A percentile compares a stretch with the other conserved stretches of the same genome.
Evolutionary conservation across 2,329 filamentous ascomycete genomes (phyloP).

Genomic region (Penicillium psychrosexuale): DNA sequence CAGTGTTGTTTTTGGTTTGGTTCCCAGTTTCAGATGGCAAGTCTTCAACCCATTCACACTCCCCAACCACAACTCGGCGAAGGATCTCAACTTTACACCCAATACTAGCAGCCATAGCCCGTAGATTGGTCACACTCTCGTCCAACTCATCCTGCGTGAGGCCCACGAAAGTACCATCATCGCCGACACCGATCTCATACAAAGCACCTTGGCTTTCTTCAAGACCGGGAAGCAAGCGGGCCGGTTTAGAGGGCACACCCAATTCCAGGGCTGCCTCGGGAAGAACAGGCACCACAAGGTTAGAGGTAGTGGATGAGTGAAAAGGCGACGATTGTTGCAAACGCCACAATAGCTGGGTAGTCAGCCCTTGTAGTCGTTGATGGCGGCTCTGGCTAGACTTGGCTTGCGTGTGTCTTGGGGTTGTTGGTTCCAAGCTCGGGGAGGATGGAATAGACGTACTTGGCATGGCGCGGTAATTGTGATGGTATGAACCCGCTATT

Average conservation of each 20-base stretch:
- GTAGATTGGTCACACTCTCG: constrained; percentile 80
- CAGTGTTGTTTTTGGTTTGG: constrained; percentile 33
- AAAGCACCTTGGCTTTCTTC: constrained; percentile 91
- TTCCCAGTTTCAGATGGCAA: constrained; percentile 19
- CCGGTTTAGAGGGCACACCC: constrained; percentile 52
- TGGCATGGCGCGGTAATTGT: constrained; percentile 27
- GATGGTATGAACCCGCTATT: constrained; percentile 53
- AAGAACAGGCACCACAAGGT: constrained; percentile 70
- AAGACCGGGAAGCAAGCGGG: constrained; percentile 65
- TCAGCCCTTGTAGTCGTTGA: constrained; percentile 82
- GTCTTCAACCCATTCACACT: constrained; percentile 61
- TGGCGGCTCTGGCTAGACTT: constrained; percentile 70
- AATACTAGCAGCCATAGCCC: constrained; percentile 86
- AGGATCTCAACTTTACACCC: constrained; percentile 81
- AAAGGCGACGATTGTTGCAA: constrained; percentile 92
- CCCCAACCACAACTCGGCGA: constrained; percentile 77
- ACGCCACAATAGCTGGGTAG: constrained; percentile 91
- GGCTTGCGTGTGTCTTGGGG: constrained; percentile 38
- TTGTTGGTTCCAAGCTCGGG: constrained; percentile 32
- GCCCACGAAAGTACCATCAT: constrained; percentile 87
- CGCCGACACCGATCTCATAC: constrained; percentile 94
- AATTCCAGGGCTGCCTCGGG: constrained; percentile 63
- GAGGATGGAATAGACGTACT: constrained; percentile 21
- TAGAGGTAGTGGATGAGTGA: constrained; percentile 74
- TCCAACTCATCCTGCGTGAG: constrained; percentile 87